These are phyloP conservation scores for Saccharomycopsis schoenii DNA, from an alignment of 805 yeast species.

Conservation along the genomic window DNA sequence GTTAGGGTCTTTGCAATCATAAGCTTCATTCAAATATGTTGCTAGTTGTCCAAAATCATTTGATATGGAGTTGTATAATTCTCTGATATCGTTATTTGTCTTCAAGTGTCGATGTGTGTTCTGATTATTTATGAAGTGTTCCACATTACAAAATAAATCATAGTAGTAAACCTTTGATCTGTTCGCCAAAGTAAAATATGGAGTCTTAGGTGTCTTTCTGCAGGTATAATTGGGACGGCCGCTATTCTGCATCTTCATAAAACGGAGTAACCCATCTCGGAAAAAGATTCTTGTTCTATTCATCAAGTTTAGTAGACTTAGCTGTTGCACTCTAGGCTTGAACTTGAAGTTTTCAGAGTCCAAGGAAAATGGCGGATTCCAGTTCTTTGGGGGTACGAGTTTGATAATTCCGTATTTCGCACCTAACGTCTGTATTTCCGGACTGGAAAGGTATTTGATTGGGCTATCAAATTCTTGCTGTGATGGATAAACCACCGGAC, in stretches of 20 bases:
- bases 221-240: not conserved
- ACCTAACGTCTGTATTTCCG: constrained; percentile 37
- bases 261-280: constrained; percentile 50
- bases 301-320: constrained; percentile 52
- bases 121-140: constrained; percentile 17
- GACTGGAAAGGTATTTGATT: constrained; percentile 47
- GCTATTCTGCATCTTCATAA: constrained; percentile 34
- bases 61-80: constrained; percentile 9
- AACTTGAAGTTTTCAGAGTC: constrained; percentile 46
- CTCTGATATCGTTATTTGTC: constrained; percentile 13
- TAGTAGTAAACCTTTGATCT: constrained; percentile 25
- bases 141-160: constrained; percentile 30
- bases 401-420: constrained; percentile 64
- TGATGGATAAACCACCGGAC: constrained; percentile 51
- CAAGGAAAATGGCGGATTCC: constrained; percentile 45
- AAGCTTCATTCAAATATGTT: constrained; percentile 18
- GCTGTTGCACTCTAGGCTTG: constrained; percentile 57
- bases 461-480: constrained; percentile 54
- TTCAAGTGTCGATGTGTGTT: not conserved
- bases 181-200: constrained; percentile 11
- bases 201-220: constrained; percentile 14
- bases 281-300: constrained; percentile 58
- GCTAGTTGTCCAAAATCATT: constrained; percentile 23
- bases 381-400: constrained; percentile 47
- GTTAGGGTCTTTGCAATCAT: constrained; percentile 1